Conservation (phyloP, 1,284 basidiomycete genomes). For the Pyrrhoderma lamaoense region DNA sequence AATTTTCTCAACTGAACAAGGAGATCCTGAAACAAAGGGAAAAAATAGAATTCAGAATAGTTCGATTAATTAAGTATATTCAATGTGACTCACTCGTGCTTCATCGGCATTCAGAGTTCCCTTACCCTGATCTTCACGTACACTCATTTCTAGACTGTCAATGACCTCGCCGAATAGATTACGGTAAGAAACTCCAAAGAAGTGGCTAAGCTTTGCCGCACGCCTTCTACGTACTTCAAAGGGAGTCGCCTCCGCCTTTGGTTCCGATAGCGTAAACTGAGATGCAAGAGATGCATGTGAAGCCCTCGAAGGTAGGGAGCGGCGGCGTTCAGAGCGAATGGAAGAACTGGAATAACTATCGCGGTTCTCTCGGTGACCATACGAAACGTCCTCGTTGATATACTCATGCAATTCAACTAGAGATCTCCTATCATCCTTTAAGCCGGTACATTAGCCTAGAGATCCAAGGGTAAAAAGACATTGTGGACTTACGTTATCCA, state of each 20-base stretch:
- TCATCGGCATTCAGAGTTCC: slow-evolving; percentile 61
- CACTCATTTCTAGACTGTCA: slow-evolving; percentile 68
- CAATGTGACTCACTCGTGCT: slow-evolving; percentile 48
- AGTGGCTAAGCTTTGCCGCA: slow-evolving; percentile 73
- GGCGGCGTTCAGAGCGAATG: slow-evolving; percentile 47
- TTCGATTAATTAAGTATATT: neutral
- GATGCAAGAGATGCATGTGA: slow-evolving; percentile 55
- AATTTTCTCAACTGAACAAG: slow-evolving; percentile 14
- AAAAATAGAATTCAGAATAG: slow-evolving; percentile 4
- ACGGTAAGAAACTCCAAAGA: slow-evolving; percentile 77
- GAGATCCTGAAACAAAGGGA: slow-evolving; percentile 1
- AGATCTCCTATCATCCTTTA: slow-evolving; percentile 63
- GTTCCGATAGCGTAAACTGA: slow-evolving; percentile 33
- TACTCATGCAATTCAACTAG: slow-evolving; percentile 67
- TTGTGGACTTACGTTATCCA: slow-evolving; percentile 53
- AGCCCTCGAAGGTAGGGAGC: slow-evolving; percentile 58
- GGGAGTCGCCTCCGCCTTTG: slow-evolving; percentile 39
- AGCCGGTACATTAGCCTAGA: slow-evolving; percentile 4
- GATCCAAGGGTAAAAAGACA: slow-evolving; percentile 8
- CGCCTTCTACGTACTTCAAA: slow-evolving; percentile 65
- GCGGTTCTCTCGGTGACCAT: slow-evolving; percentile 18
- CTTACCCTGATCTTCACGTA: slow-evolving; percentile 56
- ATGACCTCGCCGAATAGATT: slow-evolving; percentile 68
- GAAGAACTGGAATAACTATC: slow-evolving; percentile 16
- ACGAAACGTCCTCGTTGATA: slow-evolving; percentile 30